Conservation (phyloP, 2,329 filamentous ascomycete species). For the Stagonosporopsis rhizophila region DNA sequence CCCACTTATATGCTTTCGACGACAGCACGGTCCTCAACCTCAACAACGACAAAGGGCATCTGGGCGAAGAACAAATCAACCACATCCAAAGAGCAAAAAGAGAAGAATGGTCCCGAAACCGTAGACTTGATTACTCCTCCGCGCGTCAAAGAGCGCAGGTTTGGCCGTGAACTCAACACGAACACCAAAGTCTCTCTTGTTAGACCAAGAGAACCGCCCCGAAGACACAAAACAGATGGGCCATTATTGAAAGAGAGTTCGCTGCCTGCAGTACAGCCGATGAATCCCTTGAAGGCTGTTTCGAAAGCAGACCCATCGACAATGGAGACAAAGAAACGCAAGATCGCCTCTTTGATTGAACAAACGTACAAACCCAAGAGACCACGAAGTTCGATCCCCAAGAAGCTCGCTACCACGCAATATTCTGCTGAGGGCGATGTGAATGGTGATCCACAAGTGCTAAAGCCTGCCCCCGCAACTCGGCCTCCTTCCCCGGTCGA, state of each 20-base stretch:
- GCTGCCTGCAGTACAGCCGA: neutral
- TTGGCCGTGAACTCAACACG: conserved; percentile 6
- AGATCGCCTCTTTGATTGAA: neutral
- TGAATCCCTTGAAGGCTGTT: neutral
- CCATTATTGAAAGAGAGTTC: neutral
- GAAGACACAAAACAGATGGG: neutral
- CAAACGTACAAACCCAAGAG: neutral
- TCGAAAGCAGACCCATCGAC: neutral
- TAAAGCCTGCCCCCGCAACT: neutral
- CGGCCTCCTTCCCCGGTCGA: neutral
- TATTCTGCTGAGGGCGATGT: neutral
- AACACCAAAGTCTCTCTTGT: neutral
- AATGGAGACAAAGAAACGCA: conserved; percentile 4
- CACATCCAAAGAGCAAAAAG: neutral
- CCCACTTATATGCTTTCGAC: too few species aligned
- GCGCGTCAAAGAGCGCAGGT: neutral
- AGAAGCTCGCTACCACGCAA: neutral
- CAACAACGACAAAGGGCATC: neutral
- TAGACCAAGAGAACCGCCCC: neutral
- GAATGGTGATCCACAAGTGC: neutral
- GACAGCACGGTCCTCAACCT: neutral
- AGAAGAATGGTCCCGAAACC: neutral
- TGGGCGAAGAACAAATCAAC: neutral
- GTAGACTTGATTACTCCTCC: neutral
- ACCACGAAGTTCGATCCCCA: neutral